Conservation (phyloP, 148 eudicot genomes). For the Talinum fruticosum region DNA sequence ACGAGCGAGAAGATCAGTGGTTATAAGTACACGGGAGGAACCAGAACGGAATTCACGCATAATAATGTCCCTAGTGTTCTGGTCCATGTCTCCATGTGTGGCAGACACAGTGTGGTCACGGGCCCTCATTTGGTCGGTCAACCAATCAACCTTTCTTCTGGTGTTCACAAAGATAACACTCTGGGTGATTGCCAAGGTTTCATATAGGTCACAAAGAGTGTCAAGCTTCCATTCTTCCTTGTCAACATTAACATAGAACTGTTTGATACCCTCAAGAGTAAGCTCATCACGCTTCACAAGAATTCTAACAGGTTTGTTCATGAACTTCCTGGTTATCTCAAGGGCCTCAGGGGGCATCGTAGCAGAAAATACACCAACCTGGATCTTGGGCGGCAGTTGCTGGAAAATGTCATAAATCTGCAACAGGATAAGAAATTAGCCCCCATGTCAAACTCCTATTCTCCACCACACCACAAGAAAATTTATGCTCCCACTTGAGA, state of each 20-base stretch:
- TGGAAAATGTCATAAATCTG: slow-evolving; percentile 74
- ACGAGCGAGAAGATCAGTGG: slow-evolving; percentile 76
- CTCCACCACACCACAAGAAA: neutral
- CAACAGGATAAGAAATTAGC: slow-evolving; percentile 5
- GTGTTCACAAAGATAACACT: slow-evolving; percentile 78
- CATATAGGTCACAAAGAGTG: slow-evolving; percentile 71
- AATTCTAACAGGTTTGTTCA: slow-evolving; percentile 76
- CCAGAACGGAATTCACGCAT: slow-evolving; percentile 80
- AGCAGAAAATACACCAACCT: slow-evolving; percentile 78
- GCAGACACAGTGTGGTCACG: slow-evolving; percentile 84
- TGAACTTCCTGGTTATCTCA: slow-evolving; percentile 72
- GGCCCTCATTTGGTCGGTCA: slow-evolving; percentile 74
- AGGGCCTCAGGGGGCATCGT: slow-evolving; percentile 86
- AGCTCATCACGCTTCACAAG: slow-evolving; percentile 87
- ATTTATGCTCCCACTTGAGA: too few relatives aligned
- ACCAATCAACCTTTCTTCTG: slow-evolving; percentile 75
- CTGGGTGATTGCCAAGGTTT: slow-evolving; percentile 70
- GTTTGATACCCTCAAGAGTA: slow-evolving; percentile 80
- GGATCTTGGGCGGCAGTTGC: slow-evolving; percentile 66
- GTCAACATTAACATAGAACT: slow-evolving; percentile 70
- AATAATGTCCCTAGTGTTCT: slow-evolving; percentile 66
- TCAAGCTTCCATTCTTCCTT: slow-evolving; percentile 83
- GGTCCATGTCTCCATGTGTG: slow-evolving; percentile 86
- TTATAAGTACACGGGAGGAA: slow-evolving; percentile 70
- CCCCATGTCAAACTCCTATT: neutral